A percentile compares a stretch with the other conserved stretches of the same genome.
Conservation (phyloP, 257 asterid genomes). For the Plantago ovata region DNA sequence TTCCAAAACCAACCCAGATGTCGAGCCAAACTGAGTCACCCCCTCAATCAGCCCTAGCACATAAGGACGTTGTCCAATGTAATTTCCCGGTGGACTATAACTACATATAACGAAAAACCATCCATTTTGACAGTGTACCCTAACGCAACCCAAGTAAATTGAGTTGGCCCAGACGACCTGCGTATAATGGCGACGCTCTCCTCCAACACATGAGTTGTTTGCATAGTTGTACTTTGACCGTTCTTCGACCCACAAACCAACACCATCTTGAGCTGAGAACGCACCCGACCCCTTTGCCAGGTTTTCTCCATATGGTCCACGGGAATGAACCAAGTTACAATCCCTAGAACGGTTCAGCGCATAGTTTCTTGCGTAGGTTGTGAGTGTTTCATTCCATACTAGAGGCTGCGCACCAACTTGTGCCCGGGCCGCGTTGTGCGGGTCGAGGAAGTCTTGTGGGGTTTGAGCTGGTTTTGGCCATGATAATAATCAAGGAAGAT, state of each 20-base stretch:
- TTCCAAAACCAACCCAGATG: no score
- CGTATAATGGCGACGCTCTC: conserved; percentile 52
- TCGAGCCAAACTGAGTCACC: no score
- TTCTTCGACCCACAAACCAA: conserved; percentile 38
- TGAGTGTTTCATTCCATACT: conserved; percentile 15
- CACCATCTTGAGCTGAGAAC: conserved; percentile 28
- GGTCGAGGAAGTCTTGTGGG: neutral
- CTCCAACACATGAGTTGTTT: conserved; percentile 29
- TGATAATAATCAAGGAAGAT: no score
- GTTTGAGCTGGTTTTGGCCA: no score
- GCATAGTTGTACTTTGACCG: conserved; percentile 24
- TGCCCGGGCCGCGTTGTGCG: conserved; percentile 1
- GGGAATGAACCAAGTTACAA: conserved; percentile 44
- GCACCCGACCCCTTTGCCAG: conserved; percentile 41
- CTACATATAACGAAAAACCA: conserved; percentile 45
- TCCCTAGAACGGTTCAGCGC: conserved; percentile 23
- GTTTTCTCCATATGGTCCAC: conserved; percentile 50
- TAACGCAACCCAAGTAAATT: conserved; percentile 39
- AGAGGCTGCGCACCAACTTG: conserved; percentile 1
- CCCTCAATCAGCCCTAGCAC: no score
- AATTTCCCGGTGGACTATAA: conserved; percentile 57
- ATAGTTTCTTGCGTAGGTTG: conserved; percentile 32
- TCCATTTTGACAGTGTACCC: conserved; percentile 33
- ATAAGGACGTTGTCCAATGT: conserved; percentile 44
- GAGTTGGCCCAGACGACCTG: conserved; percentile 58